phyloP scores from a whole-genome alignment of 306 rosid species.

The Castanopsis chinensis region DNA sequence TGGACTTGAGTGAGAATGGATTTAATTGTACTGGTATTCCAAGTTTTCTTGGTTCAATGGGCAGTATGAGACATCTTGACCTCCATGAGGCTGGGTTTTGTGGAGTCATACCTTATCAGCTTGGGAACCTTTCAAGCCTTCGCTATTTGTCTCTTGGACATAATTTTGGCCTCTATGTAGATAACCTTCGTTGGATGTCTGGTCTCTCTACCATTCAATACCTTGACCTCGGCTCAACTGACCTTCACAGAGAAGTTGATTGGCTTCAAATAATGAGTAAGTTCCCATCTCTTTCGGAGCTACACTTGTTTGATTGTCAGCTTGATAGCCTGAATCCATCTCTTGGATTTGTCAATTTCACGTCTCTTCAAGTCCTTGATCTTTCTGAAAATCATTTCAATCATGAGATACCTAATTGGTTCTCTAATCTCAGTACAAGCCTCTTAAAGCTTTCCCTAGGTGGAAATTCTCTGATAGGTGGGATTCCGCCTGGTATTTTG shows the following conservation, averaged over 20 bases:
- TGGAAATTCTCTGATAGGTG: accelerated
- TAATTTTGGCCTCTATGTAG: not conserved
- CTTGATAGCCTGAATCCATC: not conserved
- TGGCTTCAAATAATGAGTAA: slow-evolving; percentile 9
- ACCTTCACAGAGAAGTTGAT: not conserved
- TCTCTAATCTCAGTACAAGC: not conserved
- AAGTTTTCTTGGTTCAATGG: not conserved
- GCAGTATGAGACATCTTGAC: not conserved
- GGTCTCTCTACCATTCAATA: not conserved
- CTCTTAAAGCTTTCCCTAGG: accelerated
- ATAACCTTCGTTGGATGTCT: slow-evolving; percentile 1
- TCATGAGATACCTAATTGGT: not conserved
- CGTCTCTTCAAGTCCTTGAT: not conserved
- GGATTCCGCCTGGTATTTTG: accelerated
- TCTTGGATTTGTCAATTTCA: not conserved
- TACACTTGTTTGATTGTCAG: accelerated
- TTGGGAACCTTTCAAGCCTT: slow-evolving; percentile 22
- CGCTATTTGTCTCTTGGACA: not conserved
- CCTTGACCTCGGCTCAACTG: not conserved
- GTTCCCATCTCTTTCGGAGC: slow-evolving; percentile 6
- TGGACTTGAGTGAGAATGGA: not conserved
- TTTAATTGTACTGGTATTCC: not conserved
- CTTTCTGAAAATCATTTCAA: not conserved
- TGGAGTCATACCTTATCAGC: not conserved
- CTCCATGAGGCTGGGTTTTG: not conserved